Evolutionary conservation across 495 filamentous ascomycete genomes (phyloP).

Genomic region (Penicillium longicatenatum): DNA sequence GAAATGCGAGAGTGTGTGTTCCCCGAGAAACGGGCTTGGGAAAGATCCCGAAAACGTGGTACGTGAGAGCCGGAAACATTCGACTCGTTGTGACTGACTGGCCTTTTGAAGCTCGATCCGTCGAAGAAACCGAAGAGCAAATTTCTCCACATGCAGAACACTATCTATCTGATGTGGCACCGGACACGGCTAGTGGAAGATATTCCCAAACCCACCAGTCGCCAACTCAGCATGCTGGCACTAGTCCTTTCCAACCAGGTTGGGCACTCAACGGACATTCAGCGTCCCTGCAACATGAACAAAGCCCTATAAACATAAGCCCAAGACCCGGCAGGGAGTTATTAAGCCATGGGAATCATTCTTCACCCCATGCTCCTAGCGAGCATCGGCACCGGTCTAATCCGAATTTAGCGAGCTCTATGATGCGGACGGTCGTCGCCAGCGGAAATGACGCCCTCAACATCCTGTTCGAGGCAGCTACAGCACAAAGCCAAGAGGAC

Average conservation of each 20-base stretch:
- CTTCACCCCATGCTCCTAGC: slow-evolving; percentile 14
- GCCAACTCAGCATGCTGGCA: slow-evolving; percentile 14
- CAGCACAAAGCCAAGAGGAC: slow-evolving; percentile 37
- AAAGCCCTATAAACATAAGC: slow-evolving; percentile 18
- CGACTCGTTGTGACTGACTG: slow-evolving; percentile 6
- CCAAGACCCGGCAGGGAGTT: slow-evolving; percentile 10
- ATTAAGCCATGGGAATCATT: not conserved
- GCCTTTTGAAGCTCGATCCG: slow-evolving; percentile 20
- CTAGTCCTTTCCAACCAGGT: slow-evolving; percentile 20
- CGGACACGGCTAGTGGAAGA: slow-evolving; percentile 8
- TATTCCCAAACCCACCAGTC: slow-evolving; percentile 9
- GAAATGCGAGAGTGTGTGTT: slow-evolving; percentile 93
- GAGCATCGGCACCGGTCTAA: slow-evolving; percentile 33
- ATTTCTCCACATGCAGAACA: slow-evolving; percentile 13
- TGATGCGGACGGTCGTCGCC: slow-evolving; percentile 52
- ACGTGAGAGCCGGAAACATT: slow-evolving; percentile 5
- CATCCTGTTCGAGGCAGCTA: slow-evolving; percentile 55
- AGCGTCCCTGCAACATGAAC: slow-evolving; percentile 18
- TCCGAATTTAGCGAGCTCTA: slow-evolving; percentile 41
- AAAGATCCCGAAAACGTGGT: slow-evolving; percentile 43
- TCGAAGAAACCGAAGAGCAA: slow-evolving; percentile 17
- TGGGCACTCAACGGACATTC: slow-evolving; percentile 18
- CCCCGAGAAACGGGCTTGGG: slow-evolving; percentile 69
- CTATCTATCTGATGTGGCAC: slow-evolving; percentile 2
- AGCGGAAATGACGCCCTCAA: slow-evolving; percentile 57